Evolutionary conservation across 129 eudicot species (phyloP).

Genomic region (Ambrosia artemisiifolia): DNA sequence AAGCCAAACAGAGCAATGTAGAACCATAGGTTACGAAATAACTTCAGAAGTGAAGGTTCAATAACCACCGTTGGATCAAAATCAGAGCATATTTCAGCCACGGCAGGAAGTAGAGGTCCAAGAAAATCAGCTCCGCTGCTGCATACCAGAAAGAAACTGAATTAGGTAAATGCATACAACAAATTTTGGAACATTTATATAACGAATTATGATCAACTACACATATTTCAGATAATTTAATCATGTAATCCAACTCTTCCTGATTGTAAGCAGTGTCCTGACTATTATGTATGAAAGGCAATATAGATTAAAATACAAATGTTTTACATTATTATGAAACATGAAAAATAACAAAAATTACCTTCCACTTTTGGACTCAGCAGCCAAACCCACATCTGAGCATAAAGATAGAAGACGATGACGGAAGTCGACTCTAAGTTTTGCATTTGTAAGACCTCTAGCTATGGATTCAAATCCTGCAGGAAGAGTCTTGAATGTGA

Average conservation of each 20-base stretch:
- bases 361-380: conserved; percentile 98
- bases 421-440: conserved; percentile 87
- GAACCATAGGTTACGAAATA: conserved; percentile 98
- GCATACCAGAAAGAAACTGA: conserved; percentile 28
- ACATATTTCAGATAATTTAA: not conserved
- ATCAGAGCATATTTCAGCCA: conserved; percentile 96
- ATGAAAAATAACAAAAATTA: conserved; percentile 24
- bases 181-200: conserved; percentile 4
- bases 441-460: conserved; percentile 55
- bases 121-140: conserved; percentile 99
- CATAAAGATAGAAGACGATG: conserved; percentile 89
- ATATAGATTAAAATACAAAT: not conserved
- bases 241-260: conserved; percentile 12
- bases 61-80: conserved; percentile 80
- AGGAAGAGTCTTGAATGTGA: conserved; percentile 92
- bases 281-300: not conserved
- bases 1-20: conserved; percentile 95
- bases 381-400: conserved; percentile 99
- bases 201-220: conserved; percentile 6
- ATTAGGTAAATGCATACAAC: conserved; percentile 12
- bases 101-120: conserved; percentile 99
- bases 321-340: conserved; percentile 5
- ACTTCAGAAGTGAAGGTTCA: conserved; percentile 89
- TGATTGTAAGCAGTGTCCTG: conserved; percentile 13
- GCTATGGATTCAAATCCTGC: conserved; percentile 92